Percentiles rank a stretch among this genome's conserved stretches.
Conservation (phyloP, 495 filamentous ascomycete species). For the Penicillium lagena region DNA sequence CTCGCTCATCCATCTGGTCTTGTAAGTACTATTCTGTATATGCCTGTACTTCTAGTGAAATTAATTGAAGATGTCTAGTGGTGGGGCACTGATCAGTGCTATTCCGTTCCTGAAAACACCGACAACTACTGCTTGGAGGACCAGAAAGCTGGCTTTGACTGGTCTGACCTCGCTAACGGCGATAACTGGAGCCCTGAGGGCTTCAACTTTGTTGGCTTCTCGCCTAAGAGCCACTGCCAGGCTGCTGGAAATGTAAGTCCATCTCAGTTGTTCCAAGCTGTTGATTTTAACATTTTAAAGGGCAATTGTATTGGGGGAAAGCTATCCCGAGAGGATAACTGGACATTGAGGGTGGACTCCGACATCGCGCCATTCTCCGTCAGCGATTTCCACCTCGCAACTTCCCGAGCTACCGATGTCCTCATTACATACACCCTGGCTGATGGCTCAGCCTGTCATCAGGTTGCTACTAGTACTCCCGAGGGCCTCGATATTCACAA, state of each 20-base stretch:
- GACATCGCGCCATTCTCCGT: conserved; percentile 66
- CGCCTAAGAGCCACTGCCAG: conserved; percentile 48
- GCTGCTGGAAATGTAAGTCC: conserved; percentile 30
- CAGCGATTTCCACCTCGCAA: conserved; percentile 59
- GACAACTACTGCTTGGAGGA: conserved; percentile 66
- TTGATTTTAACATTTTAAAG: conserved; percentile 13
- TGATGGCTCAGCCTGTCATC: conserved; percentile 70
- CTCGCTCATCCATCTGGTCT: conserved; percentile 28
- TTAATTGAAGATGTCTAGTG: conserved; percentile 15
- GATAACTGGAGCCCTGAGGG: conserved; percentile 56
- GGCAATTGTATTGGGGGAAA: conserved; percentile 62
- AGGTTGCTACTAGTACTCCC: conserved; percentile 55
- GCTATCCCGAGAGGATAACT: conserved; percentile 33
- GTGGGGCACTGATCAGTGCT: conserved; percentile 57
- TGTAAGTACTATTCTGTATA: conserved; percentile 12
- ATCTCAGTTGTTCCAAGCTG: conserved; percentile 9
- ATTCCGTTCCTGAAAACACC: conserved; percentile 66
- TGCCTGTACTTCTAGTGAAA: not conserved
- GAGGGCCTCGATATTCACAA: conserved; percentile 65
- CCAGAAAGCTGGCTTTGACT: conserved; percentile 68
- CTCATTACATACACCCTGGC: conserved; percentile 80
- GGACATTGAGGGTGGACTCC: conserved; percentile 39
- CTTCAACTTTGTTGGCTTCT: conserved; percentile 67
- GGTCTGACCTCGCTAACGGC: conserved; percentile 54
- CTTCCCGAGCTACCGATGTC: conserved; percentile 65